Conservation (phyloP, 192 early-diverging fungal species). For the Funneliformis mosseae region DNA sequence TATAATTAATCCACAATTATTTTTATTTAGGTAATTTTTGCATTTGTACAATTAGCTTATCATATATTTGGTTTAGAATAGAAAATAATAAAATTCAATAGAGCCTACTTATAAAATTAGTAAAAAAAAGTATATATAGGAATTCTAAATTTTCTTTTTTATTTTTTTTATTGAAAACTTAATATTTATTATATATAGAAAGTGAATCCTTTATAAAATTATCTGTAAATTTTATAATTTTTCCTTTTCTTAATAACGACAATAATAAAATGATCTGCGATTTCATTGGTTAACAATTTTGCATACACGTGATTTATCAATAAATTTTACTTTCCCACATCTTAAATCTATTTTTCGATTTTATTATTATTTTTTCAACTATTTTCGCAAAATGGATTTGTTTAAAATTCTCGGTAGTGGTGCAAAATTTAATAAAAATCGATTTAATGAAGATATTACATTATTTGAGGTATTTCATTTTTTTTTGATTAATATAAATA, state of each 20-base stretch:
- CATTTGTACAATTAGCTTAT: constrained; percentile 44
- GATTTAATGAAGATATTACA: constrained; percentile 79
- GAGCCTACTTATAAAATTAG: background rate
- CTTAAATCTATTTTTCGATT: too few relatives aligned
- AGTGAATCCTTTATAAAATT: too few relatives aligned
- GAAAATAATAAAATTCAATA: background rate
- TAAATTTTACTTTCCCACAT: too few relatives aligned
- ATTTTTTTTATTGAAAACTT: too few relatives aligned
- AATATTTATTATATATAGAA: too few relatives aligned
- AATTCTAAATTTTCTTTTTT: background rate
- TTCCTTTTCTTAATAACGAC: too few relatives aligned
- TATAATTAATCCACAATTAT: background rate
- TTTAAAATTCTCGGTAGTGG: constrained; percentile 87
- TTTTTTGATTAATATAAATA: background rate
- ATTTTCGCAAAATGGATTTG: constrained; percentile 55
- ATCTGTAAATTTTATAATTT: too few relatives aligned
- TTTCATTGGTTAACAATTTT: too few relatives aligned
- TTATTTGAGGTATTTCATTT: constrained; percentile 66
- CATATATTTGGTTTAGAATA: constrained; percentile 51
- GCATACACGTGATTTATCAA: too few relatives aligned
- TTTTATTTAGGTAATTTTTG: constrained; percentile 47
- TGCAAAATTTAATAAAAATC: constrained; percentile 83
- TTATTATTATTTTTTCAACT: too few relatives aligned
- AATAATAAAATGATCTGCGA: too few relatives aligned
- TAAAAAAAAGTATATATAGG: too few relatives aligned